These are phyloP conservation scores for Stagonosporopsis cucurbitacearum DNA, from an alignment of 2,329 filamentous ascomycete species.

Conservation along the genomic window DNA sequence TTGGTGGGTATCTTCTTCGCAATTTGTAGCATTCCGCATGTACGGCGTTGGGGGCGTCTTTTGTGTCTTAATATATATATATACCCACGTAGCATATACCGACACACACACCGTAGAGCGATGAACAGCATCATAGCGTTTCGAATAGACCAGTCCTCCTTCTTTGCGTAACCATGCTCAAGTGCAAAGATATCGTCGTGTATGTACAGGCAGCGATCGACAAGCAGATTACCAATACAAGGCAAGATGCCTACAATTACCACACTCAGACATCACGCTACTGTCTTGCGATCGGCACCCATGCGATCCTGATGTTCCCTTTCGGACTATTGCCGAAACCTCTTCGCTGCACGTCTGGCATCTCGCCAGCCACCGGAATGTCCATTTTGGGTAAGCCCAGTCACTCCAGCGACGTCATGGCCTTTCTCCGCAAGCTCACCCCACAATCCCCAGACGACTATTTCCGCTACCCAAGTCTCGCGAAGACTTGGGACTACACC, in stretches of 20 bases:
- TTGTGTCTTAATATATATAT: neutral
- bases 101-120: too few species aligned
- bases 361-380: constrained; percentile 1
- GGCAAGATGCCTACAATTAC: constrained; percentile 2
- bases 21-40: neutral
- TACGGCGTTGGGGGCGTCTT: neutral
- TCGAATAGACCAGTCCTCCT: neutral
- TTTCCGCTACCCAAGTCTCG: neutral
- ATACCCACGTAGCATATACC: constrained; percentile 5
- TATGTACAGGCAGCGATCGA: neutral
- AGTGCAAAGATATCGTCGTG: neutral
- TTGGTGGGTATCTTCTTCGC: neutral
- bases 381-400: neutral
- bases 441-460: constrained; percentile 9
- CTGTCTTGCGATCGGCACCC: neutral
- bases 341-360: neutral
- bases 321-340: neutral
- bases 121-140: neutral
- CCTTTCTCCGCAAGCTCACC: constrained; percentile 2
- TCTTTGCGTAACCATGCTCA: neutral
- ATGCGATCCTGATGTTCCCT: neutral
- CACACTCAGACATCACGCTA: neutral
- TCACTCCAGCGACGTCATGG: constrained; percentile 2
- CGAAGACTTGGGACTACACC: neutral
- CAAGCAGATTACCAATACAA: neutral